Evolutionary conservation across 2,329 filamentous ascomycete species (phyloP).

Genomic region (Colletotrichum somersetense): DNA sequence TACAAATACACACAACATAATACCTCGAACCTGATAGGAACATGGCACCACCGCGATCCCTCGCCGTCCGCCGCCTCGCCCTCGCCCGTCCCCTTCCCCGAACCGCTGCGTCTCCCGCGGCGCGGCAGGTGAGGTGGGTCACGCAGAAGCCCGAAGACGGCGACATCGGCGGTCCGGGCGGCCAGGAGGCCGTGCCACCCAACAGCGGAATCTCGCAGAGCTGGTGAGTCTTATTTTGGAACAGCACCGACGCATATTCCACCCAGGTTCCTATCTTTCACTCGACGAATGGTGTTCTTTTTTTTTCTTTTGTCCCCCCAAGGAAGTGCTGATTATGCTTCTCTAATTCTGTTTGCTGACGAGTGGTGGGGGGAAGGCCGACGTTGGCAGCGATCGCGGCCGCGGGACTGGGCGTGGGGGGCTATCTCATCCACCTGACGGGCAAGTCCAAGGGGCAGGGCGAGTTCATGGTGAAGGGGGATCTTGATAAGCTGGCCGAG

Average conservation of each 20-base stretch:
- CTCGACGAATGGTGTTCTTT: not conserved
- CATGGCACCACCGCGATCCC: slow-evolving; percentile 23
- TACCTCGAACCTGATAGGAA: not conserved
- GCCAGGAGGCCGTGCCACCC: slow-evolving; percentile 34
- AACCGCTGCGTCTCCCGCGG: not conserved
- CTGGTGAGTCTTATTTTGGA: slow-evolving; percentile 23
- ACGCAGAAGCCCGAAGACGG: slow-evolving; percentile 27
- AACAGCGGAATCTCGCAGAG: slow-evolving; percentile 27
- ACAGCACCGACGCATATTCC: not conserved
- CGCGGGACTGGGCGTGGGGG: slow-evolving; percentile 26
- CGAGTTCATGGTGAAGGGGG: not conserved
- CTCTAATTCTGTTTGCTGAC: not conserved
- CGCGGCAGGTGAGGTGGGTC: slow-evolving; percentile 16
- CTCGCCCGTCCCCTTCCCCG: not conserved
- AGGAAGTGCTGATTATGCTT: not conserved
- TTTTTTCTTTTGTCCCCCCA: not conserved
- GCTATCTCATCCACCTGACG: slow-evolving; percentile 36
- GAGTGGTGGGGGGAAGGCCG: slow-evolving; percentile 8
- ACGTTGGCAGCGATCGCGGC: slow-evolving; percentile 33
- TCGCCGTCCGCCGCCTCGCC: not conserved
- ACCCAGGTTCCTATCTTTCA: not conserved
- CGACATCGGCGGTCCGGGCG: slow-evolving; percentile 38
- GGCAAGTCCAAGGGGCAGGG: slow-evolving; percentile 25
- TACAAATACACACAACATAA: not conserved
- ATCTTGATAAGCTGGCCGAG: slow-evolving; percentile 20